Conservation (phyloP, 805 yeast species). For the Cyberlindnera maritima region DNA sequence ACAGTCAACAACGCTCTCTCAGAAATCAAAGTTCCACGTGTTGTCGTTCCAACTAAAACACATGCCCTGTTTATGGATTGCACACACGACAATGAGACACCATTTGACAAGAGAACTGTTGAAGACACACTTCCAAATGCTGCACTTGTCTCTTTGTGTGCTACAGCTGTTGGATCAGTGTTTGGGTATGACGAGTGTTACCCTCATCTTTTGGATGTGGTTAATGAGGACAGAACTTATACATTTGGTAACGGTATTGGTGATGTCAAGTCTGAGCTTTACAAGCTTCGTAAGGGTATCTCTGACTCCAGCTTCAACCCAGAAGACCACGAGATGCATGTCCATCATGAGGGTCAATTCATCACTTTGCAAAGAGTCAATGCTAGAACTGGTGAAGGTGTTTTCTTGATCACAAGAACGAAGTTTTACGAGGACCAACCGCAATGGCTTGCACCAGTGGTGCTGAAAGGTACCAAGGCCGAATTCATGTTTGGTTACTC, state of each 20-base stretch:
- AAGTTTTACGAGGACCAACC: slow-evolving; percentile 52
- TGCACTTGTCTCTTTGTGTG: slow-evolving; percentile 88
- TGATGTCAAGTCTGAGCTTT: slow-evolving; percentile 58
- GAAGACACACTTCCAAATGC: slow-evolving; percentile 96
- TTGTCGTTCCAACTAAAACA: slow-evolving; percentile 68
- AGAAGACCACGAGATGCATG: slow-evolving; percentile 84
- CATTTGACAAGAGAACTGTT: slow-evolving; percentile 83
- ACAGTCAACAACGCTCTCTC: slow-evolving; percentile 37
- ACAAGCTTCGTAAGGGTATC: slow-evolving; percentile 54
- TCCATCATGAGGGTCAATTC: slow-evolving; percentile 90
- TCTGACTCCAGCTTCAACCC: slow-evolving; percentile 44
- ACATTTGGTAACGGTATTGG: slow-evolving; percentile 64
- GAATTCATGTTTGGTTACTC: slow-evolving; percentile 56
- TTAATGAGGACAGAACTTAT: slow-evolving; percentile 68
- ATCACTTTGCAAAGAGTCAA: slow-evolving; percentile 87
- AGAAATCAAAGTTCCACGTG: slow-evolving; percentile 66
- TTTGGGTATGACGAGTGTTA: slow-evolving; percentile 93
- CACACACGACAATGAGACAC: slow-evolving; percentile 93
- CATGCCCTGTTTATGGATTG: slow-evolving; percentile 98
- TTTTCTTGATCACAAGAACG: slow-evolving; percentile 83
- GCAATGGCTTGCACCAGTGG: slow-evolving; percentile 57
- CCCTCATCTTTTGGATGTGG: slow-evolving; percentile 79
- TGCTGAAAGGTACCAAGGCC: slow-evolving; percentile 58
- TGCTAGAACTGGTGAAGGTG: slow-evolving; percentile 82
- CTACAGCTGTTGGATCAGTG: slow-evolving; percentile 91